phyloP scores from a whole-genome alignment of 2,329 filamentous ascomycete species.

The Stemphylium vesicarium region DNA sequence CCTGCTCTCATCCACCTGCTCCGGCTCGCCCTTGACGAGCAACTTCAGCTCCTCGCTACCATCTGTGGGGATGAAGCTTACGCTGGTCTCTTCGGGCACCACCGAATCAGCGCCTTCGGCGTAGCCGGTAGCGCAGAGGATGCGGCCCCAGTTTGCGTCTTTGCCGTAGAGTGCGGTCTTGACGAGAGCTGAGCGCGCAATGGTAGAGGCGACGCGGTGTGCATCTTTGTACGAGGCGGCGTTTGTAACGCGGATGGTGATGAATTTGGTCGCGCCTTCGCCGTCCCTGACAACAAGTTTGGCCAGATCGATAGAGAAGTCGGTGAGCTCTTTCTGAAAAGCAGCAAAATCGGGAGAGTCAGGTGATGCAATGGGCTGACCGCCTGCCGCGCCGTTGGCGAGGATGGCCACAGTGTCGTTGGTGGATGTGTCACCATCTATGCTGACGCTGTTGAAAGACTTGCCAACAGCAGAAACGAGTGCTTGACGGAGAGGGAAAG shows the following conservation, averaged over 20 bases:
- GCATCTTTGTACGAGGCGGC: constrained; percentile 73
- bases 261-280: constrained; percentile 97
- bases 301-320: constrained; percentile 82
- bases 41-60: constrained; percentile 79
- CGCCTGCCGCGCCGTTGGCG: constrained; percentile 92
- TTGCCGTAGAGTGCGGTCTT: constrained; percentile 97
- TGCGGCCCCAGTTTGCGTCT: constrained; percentile 98
- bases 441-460: constrained; percentile 95
- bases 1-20: constrained; percentile 76
- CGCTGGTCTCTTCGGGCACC: constrained; percentile 72
- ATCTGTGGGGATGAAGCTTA: constrained; percentile 79
- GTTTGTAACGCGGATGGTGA: constrained; percentile 85
- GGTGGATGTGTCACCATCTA: constrained; percentile 96
- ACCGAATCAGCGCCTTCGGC: constrained; percentile 69
- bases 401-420: constrained; percentile 95
- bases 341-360: constrained; percentile 69
- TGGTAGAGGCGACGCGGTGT: constrained; percentile 81
- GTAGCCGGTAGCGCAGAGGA: constrained; percentile 93
- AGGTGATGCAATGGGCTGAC: constrained; percentile 64
- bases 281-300: constrained; percentile 95
- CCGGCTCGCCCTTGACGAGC: constrained; percentile 79
- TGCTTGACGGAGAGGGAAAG: constrained; percentile 69
- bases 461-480: constrained; percentile 77
- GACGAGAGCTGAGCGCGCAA: constrained; percentile 89
- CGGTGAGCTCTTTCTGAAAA: constrained; percentile 73